Evolutionary conservation across 179 eudicot species (phyloP), one percentile per base, ranked within the genome.

Genomic region (Heliamphora pulchella): DNA sequence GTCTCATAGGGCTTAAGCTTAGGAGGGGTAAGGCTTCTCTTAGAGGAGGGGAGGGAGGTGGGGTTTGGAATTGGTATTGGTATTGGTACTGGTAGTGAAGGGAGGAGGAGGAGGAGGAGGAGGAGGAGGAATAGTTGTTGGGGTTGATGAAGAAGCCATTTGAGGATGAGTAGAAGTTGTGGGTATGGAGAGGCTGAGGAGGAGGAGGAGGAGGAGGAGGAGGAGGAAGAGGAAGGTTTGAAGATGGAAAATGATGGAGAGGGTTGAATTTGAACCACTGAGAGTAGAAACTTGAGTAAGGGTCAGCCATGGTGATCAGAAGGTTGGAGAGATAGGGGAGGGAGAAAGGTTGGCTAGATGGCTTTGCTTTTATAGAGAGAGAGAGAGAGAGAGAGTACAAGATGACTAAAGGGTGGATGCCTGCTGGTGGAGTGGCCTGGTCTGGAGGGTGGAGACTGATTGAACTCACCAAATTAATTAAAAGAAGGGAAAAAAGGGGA

Each of bases 1-100:
- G 48, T 76, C 70, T 70, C 74, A 77, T 48, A 54, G 87, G 87
- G 78, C 84, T 80, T 39, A 88, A 75, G 82, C 82, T 83, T 8
- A 88, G 82, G 51, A 91, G 88, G 31, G 94, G 94, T 8, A 89
- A 87, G 67, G 94, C 91, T 80, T 89, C 87, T 76, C n/a, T 82
- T 8, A 81, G 79, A 54, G 88, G 87, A 44, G 88, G 84, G 15
- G 87, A 80, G 22, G 84, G 57, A 48, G 89, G 86, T 5, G 85
- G 80, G 44, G 76, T 31, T 31, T 31, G 31, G 31, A 31, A 31
- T 31, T 31, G 31, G 31, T 31, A 31, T 31, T 31, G 31, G 31
- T 31, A 31, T 31, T 31, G 31, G 31, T 31, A 31, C 31, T 31
- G 31, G 31, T 31, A 31, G 31, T 31, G 31, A 31, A 31, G 31